Conservation (phyloP, 2,329 filamentous ascomycete species). For the Kalaharituber pfeilii region DNA sequence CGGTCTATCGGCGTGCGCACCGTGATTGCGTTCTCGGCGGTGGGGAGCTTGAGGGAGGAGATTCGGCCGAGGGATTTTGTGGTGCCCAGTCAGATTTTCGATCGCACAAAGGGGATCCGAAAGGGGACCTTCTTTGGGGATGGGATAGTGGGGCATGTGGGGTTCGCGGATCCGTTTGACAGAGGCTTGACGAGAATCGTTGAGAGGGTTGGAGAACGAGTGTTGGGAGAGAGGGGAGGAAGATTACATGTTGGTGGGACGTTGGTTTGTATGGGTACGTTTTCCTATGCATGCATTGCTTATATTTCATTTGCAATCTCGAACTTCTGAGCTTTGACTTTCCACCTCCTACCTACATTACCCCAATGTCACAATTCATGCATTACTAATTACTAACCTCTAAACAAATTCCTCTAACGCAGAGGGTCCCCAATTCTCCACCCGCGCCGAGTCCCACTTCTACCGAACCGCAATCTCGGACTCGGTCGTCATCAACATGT, state of each 20-base stretch:
- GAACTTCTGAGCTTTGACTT: not conserved
- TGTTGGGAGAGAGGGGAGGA: slow-evolving; percentile 66
- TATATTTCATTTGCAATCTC: no score
- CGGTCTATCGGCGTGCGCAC: slow-evolving; percentile 74
- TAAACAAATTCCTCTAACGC: not conserved
- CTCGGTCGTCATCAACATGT: slow-evolving; percentile 96
- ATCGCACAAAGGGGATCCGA: slow-evolving; percentile 85
- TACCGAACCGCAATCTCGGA: slow-evolving; percentile 67
- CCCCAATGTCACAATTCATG: not conserved
- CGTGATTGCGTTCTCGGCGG: slow-evolving; percentile 87
- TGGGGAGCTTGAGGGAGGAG: slow-evolving; percentile 78
- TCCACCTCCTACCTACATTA: not conserved
- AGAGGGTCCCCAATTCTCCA: slow-evolving; percentile 96
- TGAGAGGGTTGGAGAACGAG: slow-evolving; percentile 33
- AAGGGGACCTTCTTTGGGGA: slow-evolving; percentile 93
- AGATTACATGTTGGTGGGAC: slow-evolving; percentile 68
- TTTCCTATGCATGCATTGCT: slow-evolving; percentile 3
- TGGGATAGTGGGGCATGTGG: slow-evolving; percentile 82
- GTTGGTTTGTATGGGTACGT: slow-evolving; percentile 75
- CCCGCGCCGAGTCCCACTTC: slow-evolving; percentile 84
- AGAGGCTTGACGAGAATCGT: slow-evolving; percentile 57
- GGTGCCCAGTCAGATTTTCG: slow-evolving; percentile 88
- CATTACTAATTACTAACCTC: no score
- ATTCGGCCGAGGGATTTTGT: slow-evolving; percentile 96
- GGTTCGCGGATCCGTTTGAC: slow-evolving; percentile 93